Conservation (phyloP, 2,329 filamentous ascomycete species). For the Penicillium paneum region DNA sequence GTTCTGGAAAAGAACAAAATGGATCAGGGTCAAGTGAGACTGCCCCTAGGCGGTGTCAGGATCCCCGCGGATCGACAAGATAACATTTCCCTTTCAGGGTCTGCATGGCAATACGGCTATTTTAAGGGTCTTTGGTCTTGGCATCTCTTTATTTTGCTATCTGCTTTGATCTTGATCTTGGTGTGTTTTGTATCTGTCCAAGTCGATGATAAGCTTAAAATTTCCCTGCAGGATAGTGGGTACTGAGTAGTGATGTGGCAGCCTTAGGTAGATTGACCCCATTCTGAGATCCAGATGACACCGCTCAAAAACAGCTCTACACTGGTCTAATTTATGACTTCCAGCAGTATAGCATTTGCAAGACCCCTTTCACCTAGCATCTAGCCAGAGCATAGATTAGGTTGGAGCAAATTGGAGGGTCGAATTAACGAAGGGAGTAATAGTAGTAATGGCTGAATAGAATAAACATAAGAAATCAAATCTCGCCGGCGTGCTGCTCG, state of each 20-base stretch:
- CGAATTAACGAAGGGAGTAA: conserved; percentile 7
- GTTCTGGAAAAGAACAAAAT: not conserved
- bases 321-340: not conserved
- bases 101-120: not conserved
- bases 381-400: not conserved
- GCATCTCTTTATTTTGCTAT: not conserved
- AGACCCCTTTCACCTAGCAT: not conserved
- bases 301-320: not conserved
- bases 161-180: not conserved
- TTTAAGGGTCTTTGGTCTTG: conserved; percentile 2
- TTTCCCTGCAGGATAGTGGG: not conserved
- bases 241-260: not conserved
- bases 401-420: conserved; percentile 10
- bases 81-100: not conserved
- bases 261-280: not conserved
- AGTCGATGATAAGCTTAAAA: not conserved
- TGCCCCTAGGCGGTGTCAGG: conserved; percentile 18
- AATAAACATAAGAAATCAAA: conserved; percentile 19
- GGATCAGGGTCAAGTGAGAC: not conserved
- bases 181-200: not conserved
- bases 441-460: conserved; percentile 14
- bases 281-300: not conserved
- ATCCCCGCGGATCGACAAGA: conserved; percentile 21
- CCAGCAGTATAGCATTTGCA: too few species aligned
- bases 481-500: conserved; percentile 4